Evolutionary conservation across 768 basidiomycete species (phyloP).

Genomic region (Tubosaeta sp.): DNA sequence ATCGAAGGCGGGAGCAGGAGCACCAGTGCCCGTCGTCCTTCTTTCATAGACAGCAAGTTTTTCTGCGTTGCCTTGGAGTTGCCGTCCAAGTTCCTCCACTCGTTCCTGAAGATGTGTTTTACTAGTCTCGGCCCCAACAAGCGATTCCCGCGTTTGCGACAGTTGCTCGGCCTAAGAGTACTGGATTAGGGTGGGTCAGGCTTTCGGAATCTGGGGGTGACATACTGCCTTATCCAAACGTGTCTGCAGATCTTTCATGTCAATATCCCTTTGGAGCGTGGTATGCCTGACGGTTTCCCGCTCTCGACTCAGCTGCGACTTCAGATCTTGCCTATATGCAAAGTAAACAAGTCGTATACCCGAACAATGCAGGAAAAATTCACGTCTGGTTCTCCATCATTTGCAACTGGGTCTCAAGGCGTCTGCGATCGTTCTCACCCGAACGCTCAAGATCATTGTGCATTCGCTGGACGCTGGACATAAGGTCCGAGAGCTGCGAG

Average conservation of each 20-base stretch:
- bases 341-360: neutral
- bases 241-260: constrained; percentile 67
- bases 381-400: constrained; percentile 78
- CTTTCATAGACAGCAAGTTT: constrained; percentile 87
- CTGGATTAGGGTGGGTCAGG: constrained; percentile 8
- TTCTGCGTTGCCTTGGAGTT: constrained; percentile 74
- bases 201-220: neutral
- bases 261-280: constrained; percentile 77
- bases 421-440: constrained; percentile 74
- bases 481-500: constrained; percentile 80
- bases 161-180: constrained; percentile 53
- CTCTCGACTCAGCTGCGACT: constrained; percentile 65
- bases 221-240: constrained; percentile 69
- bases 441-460: constrained; percentile 83
- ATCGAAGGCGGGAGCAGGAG: constrained; percentile 34
- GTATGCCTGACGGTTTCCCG: constrained; percentile 70
- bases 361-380: constrained; percentile 19
- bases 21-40: constrained; percentile 35
- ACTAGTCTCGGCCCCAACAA: constrained; percentile 72
- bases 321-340: constrained; percentile 62
- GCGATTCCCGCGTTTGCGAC: constrained; percentile 62
- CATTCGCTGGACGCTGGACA: constrained; percentile 88
- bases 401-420: constrained; percentile 76
- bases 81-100: constrained; percentile 39
- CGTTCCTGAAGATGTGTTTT: constrained; percentile 76